Evolutionary conservation across 23 red algal species (phyloP), one percentile per base, ranked within the genome.

Genomic region (Cyanidiococcus yangmingshanensis): DNA sequence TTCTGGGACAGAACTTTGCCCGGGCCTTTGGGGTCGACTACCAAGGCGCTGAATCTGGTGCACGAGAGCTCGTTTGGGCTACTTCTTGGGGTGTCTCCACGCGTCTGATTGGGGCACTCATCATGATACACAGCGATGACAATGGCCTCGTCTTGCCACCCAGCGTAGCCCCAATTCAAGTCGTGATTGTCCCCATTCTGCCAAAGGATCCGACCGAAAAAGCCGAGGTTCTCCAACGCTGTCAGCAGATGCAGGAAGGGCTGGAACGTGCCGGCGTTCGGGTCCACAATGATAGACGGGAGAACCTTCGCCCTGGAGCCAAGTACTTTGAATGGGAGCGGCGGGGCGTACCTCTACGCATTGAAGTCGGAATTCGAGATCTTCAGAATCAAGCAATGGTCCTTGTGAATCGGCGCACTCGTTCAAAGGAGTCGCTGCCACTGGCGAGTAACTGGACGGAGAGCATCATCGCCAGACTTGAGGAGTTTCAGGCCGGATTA

Each of bases 311-410:
- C 45, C 93, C 93, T 12, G 93, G 93, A 50, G 87, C 88, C 0
- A 91, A 91, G 68, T 97, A 89, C 41, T 97, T 83, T 79, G 87
- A 97, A 74, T 97, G 93, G 93, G 93, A 97, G 77, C 75, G 93
- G 26, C 90, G 90, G 45, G 93, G 93, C 7, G 87, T 97, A 33
- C 87, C 87, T 18, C 76, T 97, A 80, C 79, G 93, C 29, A 78
- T 97, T 82, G 93, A 97, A 67, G 86, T 97, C 18, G 93, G 93
- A 57, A 84, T 79, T 18, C 68, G 77, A 34, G 93, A 97, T 79
- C 76, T 87, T 2, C 80, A 36, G 27, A 79, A 84, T 2, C 39
- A 77, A 33, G 59, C 68, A 29, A 85, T 91, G 15, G 79, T 89
- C 39, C 40, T 75, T 26, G 93, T 85, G 1, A 50, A 67, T 57